Percentiles rank a stretch among this genome's conserved stretches.
Evolutionary conservation across 805 yeast species (phyloP).

Genomic region (Hermanozyma aechmeae): DNA sequence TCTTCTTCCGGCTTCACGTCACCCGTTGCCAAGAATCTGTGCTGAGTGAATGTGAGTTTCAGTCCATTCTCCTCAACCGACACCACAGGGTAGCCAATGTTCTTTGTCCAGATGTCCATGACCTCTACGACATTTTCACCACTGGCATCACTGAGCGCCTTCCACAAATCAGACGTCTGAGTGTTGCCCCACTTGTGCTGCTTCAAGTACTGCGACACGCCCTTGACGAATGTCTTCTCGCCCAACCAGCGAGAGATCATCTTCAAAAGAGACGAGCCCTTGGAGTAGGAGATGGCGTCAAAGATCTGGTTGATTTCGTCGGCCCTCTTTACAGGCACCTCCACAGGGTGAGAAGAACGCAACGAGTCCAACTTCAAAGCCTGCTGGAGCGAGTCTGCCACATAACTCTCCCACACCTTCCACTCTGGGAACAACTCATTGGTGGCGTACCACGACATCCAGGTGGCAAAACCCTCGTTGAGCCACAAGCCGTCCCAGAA

Average conservation of each 20-base stretch:
- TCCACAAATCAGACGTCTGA: conserved; percentile 69
- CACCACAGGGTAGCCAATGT: conserved; percentile 70
- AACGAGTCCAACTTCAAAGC: conserved; percentile 71
- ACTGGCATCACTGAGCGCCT: conserved; percentile 55
- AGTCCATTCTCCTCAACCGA: conserved; percentile 41
- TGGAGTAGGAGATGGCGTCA: conserved; percentile 75
- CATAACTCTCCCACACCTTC: conserved; percentile 83
- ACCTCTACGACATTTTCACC: conserved; percentile 65
- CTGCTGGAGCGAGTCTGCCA: conserved; percentile 63
- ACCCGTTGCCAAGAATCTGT: conserved; percentile 68
- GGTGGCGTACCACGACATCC: conserved; percentile 85
- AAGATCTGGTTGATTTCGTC: conserved; percentile 78
- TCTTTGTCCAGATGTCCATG: conserved; percentile 76
- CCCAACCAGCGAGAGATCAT: conserved; percentile 79
- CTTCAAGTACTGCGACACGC: conserved; percentile 70
- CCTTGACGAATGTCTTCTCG: conserved; percentile 65
- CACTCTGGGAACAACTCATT: conserved; percentile 72
- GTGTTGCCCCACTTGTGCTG: conserved; percentile 75
- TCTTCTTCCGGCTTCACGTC: conserved; percentile 74
- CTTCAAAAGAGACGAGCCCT: conserved; percentile 71
- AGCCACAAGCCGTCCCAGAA: conserved; percentile 91
- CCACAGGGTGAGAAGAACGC: conserved; percentile 79
- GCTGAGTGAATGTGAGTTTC: conserved; percentile 51
- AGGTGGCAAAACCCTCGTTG: conserved; percentile 84
- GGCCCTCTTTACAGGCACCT: conserved; percentile 71